Base-by-base conservation (phyloP, 2,329 filamentous ascomycete genomes). In the Xylaria sp. region DNA sequence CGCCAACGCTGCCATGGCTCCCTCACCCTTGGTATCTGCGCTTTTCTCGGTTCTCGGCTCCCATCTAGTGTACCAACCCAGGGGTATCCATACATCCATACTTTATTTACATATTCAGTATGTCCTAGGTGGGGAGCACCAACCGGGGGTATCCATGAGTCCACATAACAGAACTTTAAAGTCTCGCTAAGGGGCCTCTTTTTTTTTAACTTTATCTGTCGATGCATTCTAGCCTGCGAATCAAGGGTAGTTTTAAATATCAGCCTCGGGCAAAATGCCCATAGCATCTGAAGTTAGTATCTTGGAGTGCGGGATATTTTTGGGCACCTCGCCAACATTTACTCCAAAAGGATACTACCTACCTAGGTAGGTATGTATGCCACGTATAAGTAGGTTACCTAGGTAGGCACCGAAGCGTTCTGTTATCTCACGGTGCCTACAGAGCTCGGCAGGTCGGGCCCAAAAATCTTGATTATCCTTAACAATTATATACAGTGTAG, bases 41-140 rank as follows among this genome's bases (percentile, higher is more conserved):
- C 34, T n/a, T 54, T 60, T 60, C 39, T 25, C 25, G 48, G 25
- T 12, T 54, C 23, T 60, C 52, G 56, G 12, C 48, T 28, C 56
- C 48, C 48, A 46, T 48, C 54, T 12, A 39, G 13, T 18, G 3
- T 5, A 18, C 48, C 10, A 12, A 18, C 52, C 13, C 13, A 39
- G 23, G 23, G 18, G 46, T 32, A 54, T n/a, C 20, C 10, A 46
- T 46, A 46, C 41, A n/a, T n/a, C 15, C 15, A 46, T 46, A 20
- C n/a, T 32, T 59, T 13, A 23, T 28, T 37, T 37, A 15, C 32
- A 20, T 34, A 34, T 58, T 58, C 23, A 20, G 44, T 18, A 6
- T 20, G 28, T n/a, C 23, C n/a, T 20, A 34, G 12, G n/a, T 50
- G 59, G 65, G 57, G 39, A 28, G 7, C 13, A 32, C 28, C 28